These are phyloP conservation scores for Aureobasidium pullulans DNA, from an alignment of 2,329 filamentous ascomycete species.

Conservation along the genomic window DNA sequence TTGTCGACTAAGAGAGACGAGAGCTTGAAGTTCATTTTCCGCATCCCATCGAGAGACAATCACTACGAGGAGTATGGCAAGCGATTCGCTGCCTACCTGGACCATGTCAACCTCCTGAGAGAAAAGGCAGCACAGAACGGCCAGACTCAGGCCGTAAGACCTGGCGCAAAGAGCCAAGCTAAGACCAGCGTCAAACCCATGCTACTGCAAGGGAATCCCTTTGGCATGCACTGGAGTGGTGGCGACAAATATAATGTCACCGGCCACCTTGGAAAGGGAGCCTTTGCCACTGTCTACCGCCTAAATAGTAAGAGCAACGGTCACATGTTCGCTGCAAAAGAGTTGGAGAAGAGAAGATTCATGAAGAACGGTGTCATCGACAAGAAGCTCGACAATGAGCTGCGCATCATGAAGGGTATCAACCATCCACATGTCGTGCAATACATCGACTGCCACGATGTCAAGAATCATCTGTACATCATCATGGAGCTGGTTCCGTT, in stretches of 20 bases:
- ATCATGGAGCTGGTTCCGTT: conserved; percentile 89
- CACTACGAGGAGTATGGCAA: conserved; percentile 58
- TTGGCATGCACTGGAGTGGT: conserved; percentile 73
- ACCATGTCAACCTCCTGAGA: conserved; percentile 24
- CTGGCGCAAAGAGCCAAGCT: background rate
- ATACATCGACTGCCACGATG: conserved; percentile 83
- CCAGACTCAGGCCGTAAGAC: background rate
- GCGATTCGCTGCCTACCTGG: conserved; percentile 64
- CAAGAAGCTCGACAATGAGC: conserved; percentile 90
- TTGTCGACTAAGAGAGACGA: conserved; percentile 45
- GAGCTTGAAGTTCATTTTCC: conserved; percentile 75
- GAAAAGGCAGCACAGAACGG: background rate
- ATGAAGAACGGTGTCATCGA: conserved; percentile 88
- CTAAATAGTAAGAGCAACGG: conserved; percentile 81
- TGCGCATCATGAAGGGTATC: conserved; percentile 86
- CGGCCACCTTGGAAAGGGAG: conserved; percentile 78
- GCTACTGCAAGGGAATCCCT: conserved; percentile 27
- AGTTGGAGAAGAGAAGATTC: conserved; percentile 86
- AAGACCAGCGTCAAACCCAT: conserved; percentile 1
- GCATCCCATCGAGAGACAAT: conserved; percentile 66
- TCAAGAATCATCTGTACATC: conserved; percentile 76
- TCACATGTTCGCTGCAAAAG: conserved; percentile 79
- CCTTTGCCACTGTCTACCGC: conserved; percentile 90
- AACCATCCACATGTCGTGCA: conserved; percentile 84
- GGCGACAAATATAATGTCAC: conserved; percentile 78